Base-by-base conservation (phyloP, 1,139 yeast genomes). In the Kodamaea plutei region DNA sequence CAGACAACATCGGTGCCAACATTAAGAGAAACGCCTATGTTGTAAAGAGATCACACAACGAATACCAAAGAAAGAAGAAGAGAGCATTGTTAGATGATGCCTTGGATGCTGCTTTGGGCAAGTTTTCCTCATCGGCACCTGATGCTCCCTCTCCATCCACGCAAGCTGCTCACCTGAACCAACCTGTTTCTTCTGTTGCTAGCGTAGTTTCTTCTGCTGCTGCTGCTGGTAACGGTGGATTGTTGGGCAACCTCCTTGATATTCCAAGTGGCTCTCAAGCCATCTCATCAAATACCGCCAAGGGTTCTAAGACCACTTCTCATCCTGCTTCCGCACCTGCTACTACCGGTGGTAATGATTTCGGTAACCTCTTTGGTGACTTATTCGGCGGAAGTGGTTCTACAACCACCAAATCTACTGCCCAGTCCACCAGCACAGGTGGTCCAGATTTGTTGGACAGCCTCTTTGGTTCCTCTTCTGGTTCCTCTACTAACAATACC, bases 161-260 rank as follows among this genome's bases (percentile, higher is more conserved):
- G 5, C 28, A 26, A 23, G 34, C 28, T 19, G 26, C 27, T 18
- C 39, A 30, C 11, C 33, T 37, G 13, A 21, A 13, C 14, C 31
- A 26, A 15, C 25, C 36, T 18, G 28, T 44, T 16, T 25, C 41
- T 7, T 20, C 43, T 22, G 16, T 33, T 5, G 25, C 37, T 19
- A 11, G 29, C 8, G 25, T 36, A 8, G 26, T 36, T 11, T 14
- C 39, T 10, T 13, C 31, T 6, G 20, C 35, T 6, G 15, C 38
- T 14, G n/a, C 37, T 9, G 18, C 38, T 20, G 35, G 33, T n/a
- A n/a, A n/a, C n/a, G n/a, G n/a, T n/a, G n/a, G n/a, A n/a, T n/a
- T n/a, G n/a, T n/a, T 10, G 26, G 51, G 35, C 20, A 47, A 37
- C 12, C 29, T 47, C n/a, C 41, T 46, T 8, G 50, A 43, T n/a